Percentiles rank a stretch among this genome's conserved stretches.
These are phyloP conservation scores for Torulaspora delbrueckii DNA, from an alignment of 805 yeast genomes.

Conservation along the genomic window DNA sequence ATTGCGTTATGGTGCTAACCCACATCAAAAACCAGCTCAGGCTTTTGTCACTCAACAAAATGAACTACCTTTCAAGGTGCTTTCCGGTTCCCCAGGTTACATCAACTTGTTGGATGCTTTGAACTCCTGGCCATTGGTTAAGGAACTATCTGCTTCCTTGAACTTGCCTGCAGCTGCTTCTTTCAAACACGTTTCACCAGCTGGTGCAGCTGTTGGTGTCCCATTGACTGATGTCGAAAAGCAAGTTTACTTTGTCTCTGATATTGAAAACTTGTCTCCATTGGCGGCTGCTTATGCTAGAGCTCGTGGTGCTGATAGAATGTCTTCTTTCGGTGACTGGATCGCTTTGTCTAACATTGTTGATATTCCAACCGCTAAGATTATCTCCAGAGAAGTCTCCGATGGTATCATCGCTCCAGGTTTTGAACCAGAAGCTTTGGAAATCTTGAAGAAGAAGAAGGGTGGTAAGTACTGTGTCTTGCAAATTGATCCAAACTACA, in stretches of 20 bases:
- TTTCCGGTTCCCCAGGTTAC: constrained; percentile 95
- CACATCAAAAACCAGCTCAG: constrained; percentile 99
- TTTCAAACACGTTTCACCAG: constrained; percentile 98
- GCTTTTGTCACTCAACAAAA: constrained; percentile 84
- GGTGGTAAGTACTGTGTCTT: constrained; percentile 95
- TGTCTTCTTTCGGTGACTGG: constrained; percentile 98
- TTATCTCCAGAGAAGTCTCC: constrained; percentile 93
- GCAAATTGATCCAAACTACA: constrained; percentile 92
- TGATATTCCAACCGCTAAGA: constrained; percentile 92
- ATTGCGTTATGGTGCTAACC: constrained; percentile 96
- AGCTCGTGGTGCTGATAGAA: constrained; percentile 99
- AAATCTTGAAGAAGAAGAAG: constrained; percentile 83
- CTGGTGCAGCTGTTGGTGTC: constrained; percentile 96
- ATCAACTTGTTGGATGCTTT: constrained; percentile 94
- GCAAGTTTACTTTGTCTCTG: constrained; percentile 91
- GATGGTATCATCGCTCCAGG: constrained; percentile 99
- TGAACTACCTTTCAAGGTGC: constrained; percentile 86
- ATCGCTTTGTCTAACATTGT: constrained; percentile 96
- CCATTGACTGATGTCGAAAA: constrained; percentile 89
- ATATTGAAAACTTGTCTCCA: constrained; percentile 92
- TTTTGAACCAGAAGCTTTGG: constrained; percentile 86
- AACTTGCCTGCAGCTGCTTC: constrained; percentile 98
- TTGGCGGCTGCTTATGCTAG: constrained; percentile 97
- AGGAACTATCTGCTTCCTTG: constrained; percentile 90
- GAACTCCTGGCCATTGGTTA: constrained; percentile 98